Conservation (phyloP, 1,284 basidiomycete species). For the Porogramme epimiltina region DNA sequence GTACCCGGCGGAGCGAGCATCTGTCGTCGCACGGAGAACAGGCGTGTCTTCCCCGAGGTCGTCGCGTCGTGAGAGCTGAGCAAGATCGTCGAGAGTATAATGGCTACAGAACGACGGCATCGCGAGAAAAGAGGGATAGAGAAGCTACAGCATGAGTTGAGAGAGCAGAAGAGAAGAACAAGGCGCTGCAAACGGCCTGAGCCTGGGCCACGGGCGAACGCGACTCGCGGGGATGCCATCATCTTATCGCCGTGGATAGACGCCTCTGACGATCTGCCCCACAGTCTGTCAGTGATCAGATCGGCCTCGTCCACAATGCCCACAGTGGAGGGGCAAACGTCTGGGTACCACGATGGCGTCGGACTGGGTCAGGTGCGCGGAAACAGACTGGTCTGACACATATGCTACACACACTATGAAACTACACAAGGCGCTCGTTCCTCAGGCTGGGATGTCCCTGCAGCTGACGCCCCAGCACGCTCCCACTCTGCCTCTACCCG, state of each 20-base stretch:
- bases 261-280: background rate
- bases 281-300: slow-evolving; percentile 2
- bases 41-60: slow-evolving; percentile 41
- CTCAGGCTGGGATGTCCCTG: too few relatives aligned
- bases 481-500: slow-evolving; percentile 8
- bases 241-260: slow-evolving; percentile 11
- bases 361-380: too few relatives aligned
- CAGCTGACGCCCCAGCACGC: too few relatives aligned
- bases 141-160: slow-evolving; percentile 4
- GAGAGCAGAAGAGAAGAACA: background rate
- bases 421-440: too few relatives aligned
- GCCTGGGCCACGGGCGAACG: too few relatives aligned
- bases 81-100: slow-evolving; percentile 41
- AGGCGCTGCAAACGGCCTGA: too few relatives aligned
- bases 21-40: slow-evolving; percentile 49
- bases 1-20: slow-evolving; percentile 61
- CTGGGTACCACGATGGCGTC: too few relatives aligned
- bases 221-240: background rate
- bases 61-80: slow-evolving; percentile 20
- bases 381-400: too few relatives aligned
- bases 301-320: too few relatives aligned
- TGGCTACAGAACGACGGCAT: slow-evolving; percentile 39
- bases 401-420: too few relatives aligned
- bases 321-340: too few relatives aligned
- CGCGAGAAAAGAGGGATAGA: background rate